Percentiles rank a stretch among this genome's conserved stretches.
Evolutionary conservation across 192 early-diverging fungal genomes (phyloP).

Genomic region (Dimargaris xerosporica): DNA sequence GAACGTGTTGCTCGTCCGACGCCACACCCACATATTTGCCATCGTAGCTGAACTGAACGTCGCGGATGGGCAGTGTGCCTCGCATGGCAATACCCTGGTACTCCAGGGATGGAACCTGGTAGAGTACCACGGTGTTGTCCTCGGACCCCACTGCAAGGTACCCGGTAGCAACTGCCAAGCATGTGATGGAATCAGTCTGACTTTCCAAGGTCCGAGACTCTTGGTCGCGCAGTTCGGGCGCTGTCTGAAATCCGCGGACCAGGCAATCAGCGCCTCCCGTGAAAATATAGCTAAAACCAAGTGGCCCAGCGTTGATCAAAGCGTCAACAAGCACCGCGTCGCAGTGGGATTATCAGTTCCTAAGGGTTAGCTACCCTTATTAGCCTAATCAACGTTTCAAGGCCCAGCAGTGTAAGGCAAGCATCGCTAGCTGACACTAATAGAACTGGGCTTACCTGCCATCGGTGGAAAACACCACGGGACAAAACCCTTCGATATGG

Average conservation of each 20-base stretch:
- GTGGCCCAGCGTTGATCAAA: not conserved
- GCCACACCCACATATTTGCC: constrained; percentile 27
- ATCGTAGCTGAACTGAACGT: constrained; percentile 23
- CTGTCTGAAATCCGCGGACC: constrained; percentile 1
- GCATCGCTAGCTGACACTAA: not conserved
- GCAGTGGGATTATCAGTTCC: not conserved
- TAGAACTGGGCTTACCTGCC: not conserved
- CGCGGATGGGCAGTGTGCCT: constrained; percentile 23
- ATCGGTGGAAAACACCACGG: not conserved
- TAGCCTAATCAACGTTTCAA: not conserved
- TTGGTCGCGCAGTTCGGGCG: not conserved
- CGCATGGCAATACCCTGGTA: constrained; percentile 10
- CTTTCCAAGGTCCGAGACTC: constrained; percentile 1
- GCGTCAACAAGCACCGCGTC: not conserved
- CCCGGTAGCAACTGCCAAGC: not conserved
- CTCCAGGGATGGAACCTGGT: not conserved
- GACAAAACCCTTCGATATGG: constrained; percentile 3
- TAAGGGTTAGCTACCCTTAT: not conserved
- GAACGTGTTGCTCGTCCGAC: constrained; percentile 22
- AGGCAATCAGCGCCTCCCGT: constrained; percentile 9
- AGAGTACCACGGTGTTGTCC: constrained; percentile 5
- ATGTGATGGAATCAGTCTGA: constrained; percentile 10
- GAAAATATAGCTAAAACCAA: not conserved
- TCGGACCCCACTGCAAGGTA: not conserved
- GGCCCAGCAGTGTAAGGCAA: not conserved